These are phyloP conservation scores for Colletotrichum melonis DNA, from an alignment of 2,329 filamentous ascomycete genomes.

Conservation along the genomic window DNA sequence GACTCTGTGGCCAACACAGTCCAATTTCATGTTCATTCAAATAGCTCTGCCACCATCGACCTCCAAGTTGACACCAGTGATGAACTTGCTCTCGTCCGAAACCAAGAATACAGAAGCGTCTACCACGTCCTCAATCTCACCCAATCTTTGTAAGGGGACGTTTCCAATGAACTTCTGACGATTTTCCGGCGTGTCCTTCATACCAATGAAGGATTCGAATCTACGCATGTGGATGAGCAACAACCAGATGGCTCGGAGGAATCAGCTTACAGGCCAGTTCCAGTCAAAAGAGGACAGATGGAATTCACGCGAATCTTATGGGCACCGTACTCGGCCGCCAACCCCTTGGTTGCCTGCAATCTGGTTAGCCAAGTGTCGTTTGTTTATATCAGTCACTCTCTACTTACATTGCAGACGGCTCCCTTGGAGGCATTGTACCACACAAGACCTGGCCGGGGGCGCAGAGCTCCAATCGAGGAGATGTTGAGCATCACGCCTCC, in stretches of 20 bases:
- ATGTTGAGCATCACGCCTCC: slow-evolving; percentile 82
- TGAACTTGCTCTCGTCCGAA: slow-evolving; percentile 77
- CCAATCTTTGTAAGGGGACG: slow-evolving; percentile 26
- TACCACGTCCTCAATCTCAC: slow-evolving; percentile 73
- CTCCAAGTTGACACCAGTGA: slow-evolving; percentile 80
- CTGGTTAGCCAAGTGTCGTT: background rate
- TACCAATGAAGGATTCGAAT: slow-evolving; percentile 64
- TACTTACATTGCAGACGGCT: slow-evolving; percentile 63
- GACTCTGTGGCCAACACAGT: background rate
- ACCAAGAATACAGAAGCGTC: slow-evolving; percentile 78
- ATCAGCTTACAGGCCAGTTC: slow-evolving; percentile 67
- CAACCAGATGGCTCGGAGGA: background rate
- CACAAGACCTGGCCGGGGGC: slow-evolving; percentile 71
- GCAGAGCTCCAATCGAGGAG: slow-evolving; percentile 77
- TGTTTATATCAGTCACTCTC: background rate
- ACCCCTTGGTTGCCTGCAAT: slow-evolving; percentile 56
- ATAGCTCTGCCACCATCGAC: slow-evolving; percentile 40
- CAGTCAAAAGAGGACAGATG: slow-evolving; percentile 75
- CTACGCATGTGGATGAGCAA: background rate
- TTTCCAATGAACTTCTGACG: slow-evolving; percentile 49
- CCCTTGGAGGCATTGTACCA: slow-evolving; percentile 80
- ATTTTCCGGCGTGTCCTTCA: slow-evolving; percentile 72
- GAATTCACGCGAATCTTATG: slow-evolving; percentile 80
- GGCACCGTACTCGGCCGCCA: slow-evolving; percentile 79
- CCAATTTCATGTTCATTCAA: background rate